phyloP scores from a whole-genome alignment of 2,329 filamentous ascomycete species.

The Penicillium griseofulvum region DNA sequence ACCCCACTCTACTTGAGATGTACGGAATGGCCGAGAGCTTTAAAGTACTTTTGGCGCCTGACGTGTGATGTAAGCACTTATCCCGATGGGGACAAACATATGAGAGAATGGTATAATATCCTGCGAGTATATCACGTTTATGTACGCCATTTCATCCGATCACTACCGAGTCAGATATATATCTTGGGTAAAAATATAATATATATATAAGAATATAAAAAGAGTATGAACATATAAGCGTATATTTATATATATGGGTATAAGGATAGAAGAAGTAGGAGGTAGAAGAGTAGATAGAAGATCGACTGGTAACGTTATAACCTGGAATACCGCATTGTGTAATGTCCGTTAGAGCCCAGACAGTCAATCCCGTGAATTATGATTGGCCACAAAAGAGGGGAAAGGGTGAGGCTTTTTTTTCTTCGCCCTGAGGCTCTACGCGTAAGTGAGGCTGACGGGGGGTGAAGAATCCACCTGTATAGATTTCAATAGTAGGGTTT shows the following conservation, averaged over 20 bases:
- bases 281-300: background rate
- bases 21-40: background rate
- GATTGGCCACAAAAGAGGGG: background rate
- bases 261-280: background rate
- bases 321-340: background rate
- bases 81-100: background rate
- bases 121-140: slow-evolving; percentile 3
- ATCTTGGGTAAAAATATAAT: background rate
- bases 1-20: background rate
- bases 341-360: background rate
- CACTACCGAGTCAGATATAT: background rate
- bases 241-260: too few relatives aligned
- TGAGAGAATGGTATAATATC: background rate
- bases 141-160: slow-evolving; percentile 4
- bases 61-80: slow-evolving; percentile 11
- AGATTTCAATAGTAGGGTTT: background rate
- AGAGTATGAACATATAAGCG: too few relatives aligned
- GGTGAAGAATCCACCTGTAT: slow-evolving; percentile 9
- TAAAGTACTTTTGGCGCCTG: slow-evolving; percentile 5
- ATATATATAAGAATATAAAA: too few relatives aligned
- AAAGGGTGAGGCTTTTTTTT: slow-evolving; percentile 8
- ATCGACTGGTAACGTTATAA: too few relatives aligned
- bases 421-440: slow-evolving; percentile 10
- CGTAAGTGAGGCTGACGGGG: slow-evolving; percentile 12
- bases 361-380: background rate